phyloP scores from a whole-genome alignment of 2,329 filamentous ascomycete species.

The Podosphaera leucotricha region DNA sequence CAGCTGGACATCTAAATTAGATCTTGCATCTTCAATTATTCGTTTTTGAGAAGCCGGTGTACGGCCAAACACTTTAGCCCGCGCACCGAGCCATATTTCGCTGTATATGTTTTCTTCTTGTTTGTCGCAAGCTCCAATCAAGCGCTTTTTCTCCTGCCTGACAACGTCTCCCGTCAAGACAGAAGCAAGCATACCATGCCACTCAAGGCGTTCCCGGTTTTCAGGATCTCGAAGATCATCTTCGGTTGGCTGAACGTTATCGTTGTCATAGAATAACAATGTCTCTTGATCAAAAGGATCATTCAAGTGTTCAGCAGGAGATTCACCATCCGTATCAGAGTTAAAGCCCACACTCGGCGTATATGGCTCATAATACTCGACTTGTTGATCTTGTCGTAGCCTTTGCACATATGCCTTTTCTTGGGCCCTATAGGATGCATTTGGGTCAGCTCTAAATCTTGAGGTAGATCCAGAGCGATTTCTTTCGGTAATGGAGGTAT shows the following conservation, averaged over 20 bases:
- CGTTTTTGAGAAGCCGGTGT: conserved; percentile 66
- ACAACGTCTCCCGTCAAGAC: conserved; percentile 93
- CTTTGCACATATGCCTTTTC: conserved; percentile 90
- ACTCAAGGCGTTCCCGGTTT: conserved; percentile 78
- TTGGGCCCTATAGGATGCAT: conserved; percentile 56
- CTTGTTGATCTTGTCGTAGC: conserved; percentile 51
- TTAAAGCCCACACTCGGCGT: conserved; percentile 40
- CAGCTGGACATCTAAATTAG: conserved; percentile 46
- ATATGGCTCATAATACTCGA: conserved; percentile 32
- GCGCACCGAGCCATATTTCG: conserved; percentile 70
- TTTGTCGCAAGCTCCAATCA: conserved; percentile 53
- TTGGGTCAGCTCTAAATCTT: conserved; percentile 36
- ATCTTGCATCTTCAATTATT: conserved; percentile 65
- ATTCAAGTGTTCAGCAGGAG: conserved; percentile 61
- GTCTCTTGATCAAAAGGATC: conserved; percentile 81
- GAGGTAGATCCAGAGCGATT: conserved; percentile 33
- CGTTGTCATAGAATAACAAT: conserved; percentile 76
- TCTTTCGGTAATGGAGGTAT: conserved; percentile 19
- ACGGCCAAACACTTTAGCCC: conserved; percentile 63
- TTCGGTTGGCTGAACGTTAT: conserved; percentile 65
- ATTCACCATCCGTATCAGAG: conserved; percentile 71
- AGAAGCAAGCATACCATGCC: conserved; percentile 93
- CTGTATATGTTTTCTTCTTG: conserved; percentile 41
- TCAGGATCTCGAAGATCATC: conserved; percentile 76
- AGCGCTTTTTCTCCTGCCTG: conserved; percentile 86